Evolutionary conservation across 805 yeast species (phyloP), one percentile per base, ranked within the genome.

Genomic region (Komagataella ulmi): DNA sequence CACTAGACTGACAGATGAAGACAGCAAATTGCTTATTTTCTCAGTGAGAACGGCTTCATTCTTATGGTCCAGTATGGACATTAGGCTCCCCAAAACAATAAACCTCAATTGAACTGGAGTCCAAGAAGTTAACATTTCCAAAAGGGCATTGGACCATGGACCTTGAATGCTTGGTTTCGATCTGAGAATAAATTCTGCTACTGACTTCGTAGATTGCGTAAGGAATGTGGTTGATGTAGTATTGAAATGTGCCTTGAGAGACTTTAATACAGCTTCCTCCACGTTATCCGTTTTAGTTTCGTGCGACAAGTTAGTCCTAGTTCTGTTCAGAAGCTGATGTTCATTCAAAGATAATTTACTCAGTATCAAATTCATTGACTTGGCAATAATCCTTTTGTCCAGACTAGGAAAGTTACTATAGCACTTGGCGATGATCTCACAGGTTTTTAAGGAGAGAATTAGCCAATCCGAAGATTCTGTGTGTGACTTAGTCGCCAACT

Each of bases 21-120:
- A 74, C n/a, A 90, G 70, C 30, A 88, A 66, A 10, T 83, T 81
- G 7, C 67, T 58, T 3, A 62, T 57, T 47, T 61, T 50, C 17
- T 58, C 56, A 1, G 66, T 36, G 14, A 55, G 48, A 52, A 52
- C 6, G 24, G 43, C 24, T 43, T 18, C 40, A 24, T 45, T 45
- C 17, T 45, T 21, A 14, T 45, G 21, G 23, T 21, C 23, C 24
- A 45, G 17, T 17, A 23, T 48, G 6, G 36, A 18, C 30, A 51
- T 51, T 8, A 51, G n/a, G 2, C 83, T 69, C 12, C 78, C 63
- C 46, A 87, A 69, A 2, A 85, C 74, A 24, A 80, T 67, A 62
- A 85, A 88, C 56, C 96, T 71, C 56, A 85, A 68, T 59, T 87
- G 95, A 5, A 87, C 91, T 0, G 93, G 95, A 18, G 83, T 75